Percentiles rank a stretch among this genome's conserved stretches.
Conservation (phyloP, 2,329 filamentous ascomycete genomes). For the Epichloe baconii region DNA sequence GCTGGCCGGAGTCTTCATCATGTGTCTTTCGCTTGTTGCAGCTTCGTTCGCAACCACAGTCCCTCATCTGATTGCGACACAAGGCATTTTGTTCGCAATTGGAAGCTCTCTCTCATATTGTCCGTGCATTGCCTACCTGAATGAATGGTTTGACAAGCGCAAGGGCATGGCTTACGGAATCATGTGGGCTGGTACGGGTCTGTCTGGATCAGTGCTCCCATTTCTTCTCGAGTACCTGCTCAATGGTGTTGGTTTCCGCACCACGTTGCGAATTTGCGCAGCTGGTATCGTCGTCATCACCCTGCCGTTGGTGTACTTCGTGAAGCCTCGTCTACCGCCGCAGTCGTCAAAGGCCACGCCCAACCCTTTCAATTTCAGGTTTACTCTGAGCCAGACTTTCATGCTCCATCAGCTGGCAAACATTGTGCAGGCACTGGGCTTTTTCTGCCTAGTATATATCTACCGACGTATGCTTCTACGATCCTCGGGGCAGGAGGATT, state of each 20-base stretch:
- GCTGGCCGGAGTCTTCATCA: constrained; percentile 28
- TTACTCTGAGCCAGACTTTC: constrained; percentile 38
- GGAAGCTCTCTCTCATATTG: constrained; percentile 37
- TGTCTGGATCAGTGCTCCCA: constrained; percentile 31
- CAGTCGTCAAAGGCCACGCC: constrained; percentile 13
- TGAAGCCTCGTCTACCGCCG: constrained; percentile 37
- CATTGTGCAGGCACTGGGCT: constrained; percentile 41
- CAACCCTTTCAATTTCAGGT: constrained; percentile 26
- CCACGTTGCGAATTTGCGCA: constrained; percentile 33
- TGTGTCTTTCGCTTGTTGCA: constrained; percentile 33
- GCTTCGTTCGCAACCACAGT: constrained; percentile 36
- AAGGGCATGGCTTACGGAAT: constrained; percentile 45
- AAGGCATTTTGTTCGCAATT: constrained; percentile 43
- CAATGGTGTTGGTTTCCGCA: constrained; percentile 27
- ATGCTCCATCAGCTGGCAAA: constrained; percentile 42
- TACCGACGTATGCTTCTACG: constrained; percentile 38
- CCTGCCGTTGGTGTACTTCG: constrained; percentile 35
- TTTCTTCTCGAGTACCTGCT: constrained; percentile 33
- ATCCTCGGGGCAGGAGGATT: constrained; percentile 30
- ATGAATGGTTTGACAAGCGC: constrained; percentile 40
- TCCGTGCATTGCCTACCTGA: constrained; percentile 39
- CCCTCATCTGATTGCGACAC: constrained; percentile 37
- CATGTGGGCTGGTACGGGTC: constrained; percentile 37
- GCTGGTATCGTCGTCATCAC: constrained; percentile 32
- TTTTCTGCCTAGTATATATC: constrained; percentile 47